phyloP scores from a whole-genome alignment of 306 rosid species.

The Trifolium pratense region DNA sequence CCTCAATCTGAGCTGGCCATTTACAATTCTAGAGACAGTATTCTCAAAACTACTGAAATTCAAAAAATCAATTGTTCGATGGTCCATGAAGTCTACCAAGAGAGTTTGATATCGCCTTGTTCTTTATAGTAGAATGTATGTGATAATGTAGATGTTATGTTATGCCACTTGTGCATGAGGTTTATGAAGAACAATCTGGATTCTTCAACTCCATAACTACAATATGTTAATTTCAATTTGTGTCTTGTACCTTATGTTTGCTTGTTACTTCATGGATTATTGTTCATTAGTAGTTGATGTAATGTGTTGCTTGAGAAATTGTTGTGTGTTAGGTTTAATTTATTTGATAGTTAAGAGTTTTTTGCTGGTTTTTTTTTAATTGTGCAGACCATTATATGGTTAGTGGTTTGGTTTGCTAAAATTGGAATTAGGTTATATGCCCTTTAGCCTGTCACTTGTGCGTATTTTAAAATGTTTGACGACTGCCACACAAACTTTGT shows the following conservation, averaged over 20 bases:
- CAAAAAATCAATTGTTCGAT: neutral
- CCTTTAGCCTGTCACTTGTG: too few relatives aligned
- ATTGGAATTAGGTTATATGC: too few relatives aligned
- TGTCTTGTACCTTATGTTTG: neutral
- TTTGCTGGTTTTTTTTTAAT: too few relatives aligned
- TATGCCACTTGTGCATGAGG: neutral
- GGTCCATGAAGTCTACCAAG: constrained; percentile 4
- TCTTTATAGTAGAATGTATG: neutral
- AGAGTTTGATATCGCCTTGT: constrained; percentile 48
- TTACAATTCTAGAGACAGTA: constrained; percentile 24
- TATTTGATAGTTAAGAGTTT: too few relatives aligned
- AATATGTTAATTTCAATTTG: neutral
- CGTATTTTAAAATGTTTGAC: too few relatives aligned
- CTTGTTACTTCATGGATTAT: neutral
- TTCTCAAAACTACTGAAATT: neutral
- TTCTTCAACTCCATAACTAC: neutral
- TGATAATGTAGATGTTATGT: neutral
- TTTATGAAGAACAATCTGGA: neutral
- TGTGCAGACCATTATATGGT: too few relatives aligned
- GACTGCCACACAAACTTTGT: neutral
- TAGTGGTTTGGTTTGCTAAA: too few relatives aligned
- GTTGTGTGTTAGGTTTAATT: too few relatives aligned
- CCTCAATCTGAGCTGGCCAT: neutral
- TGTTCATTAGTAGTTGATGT: neutral
- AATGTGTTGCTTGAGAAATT: neutral